phyloP scores from a whole-genome alignment of 805 yeast genomes.

The Candida gorgasii region DNA sequence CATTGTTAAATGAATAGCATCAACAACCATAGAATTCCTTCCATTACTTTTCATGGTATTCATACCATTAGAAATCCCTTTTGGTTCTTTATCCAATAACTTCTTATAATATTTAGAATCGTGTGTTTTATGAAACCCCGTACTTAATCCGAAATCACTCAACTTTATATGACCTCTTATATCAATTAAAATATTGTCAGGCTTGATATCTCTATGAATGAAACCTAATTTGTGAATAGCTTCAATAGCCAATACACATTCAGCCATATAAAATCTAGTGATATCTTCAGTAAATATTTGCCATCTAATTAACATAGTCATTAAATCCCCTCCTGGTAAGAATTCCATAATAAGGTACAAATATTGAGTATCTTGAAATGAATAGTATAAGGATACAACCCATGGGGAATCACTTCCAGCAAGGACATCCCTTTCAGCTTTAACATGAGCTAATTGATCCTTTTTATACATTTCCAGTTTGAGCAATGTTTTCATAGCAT shows the following conservation, averaged over 20 bases:
- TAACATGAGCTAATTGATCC: slow-evolving; percentile 93
- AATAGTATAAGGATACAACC: slow-evolving; percentile 81
- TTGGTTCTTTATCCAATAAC: slow-evolving; percentile 61
- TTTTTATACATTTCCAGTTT: slow-evolving; percentile 93
- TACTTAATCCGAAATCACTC: slow-evolving; percentile 76
- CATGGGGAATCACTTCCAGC: slow-evolving; percentile 89
- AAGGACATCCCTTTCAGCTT: slow-evolving; percentile 92
- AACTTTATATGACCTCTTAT: slow-evolving; percentile 69
- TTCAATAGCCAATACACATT: slow-evolving; percentile 91
- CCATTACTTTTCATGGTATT: slow-evolving; percentile 33
- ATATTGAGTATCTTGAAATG: slow-evolving; percentile 77
- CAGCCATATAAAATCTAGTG: slow-evolving; percentile 92
- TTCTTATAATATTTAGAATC: slow-evolving; percentile 85
- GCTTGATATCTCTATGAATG: slow-evolving; percentile 96
- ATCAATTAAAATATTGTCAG: slow-evolving; percentile 90
- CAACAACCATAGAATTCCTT: slow-evolving; percentile 84
- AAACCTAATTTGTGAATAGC: slow-evolving; percentile 91
- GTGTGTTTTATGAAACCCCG: slow-evolving; percentile 93
- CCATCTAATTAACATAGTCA: slow-evolving; percentile 96
- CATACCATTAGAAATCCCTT: slow-evolving; percentile 7
- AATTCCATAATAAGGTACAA: slow-evolving; percentile 80
- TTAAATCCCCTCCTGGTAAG: slow-evolving; percentile 79
- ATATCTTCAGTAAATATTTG: slow-evolving; percentile 92
- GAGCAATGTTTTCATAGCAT: slow-evolving; percentile 90
- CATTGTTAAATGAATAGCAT: slow-evolving; percentile 93